Conservation (phyloP, 768 basidiomycete genomes). For the Boletus eberwhitei region DNA sequence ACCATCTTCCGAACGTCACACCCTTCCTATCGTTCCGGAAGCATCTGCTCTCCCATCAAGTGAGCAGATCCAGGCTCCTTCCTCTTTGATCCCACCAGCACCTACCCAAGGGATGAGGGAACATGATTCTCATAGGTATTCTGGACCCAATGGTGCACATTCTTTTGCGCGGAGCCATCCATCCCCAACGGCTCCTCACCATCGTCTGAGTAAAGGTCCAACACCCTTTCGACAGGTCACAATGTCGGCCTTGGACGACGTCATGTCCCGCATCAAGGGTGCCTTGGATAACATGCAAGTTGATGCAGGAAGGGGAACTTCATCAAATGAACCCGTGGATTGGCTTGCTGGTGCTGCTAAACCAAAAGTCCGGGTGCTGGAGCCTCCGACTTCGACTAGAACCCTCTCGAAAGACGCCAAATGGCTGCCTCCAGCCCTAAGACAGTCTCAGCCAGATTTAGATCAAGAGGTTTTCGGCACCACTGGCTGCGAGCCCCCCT, state of each 20-base stretch:
- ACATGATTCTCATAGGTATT: constrained; percentile 16
- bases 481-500: constrained; percentile 48
- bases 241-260: constrained; percentile 77
- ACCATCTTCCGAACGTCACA: constrained; percentile 14
- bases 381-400: constrained; percentile 10
- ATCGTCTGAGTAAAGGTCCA: constrained; percentile 23
- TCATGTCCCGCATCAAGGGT: constrained; percentile 83
- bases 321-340: constrained; percentile 19
- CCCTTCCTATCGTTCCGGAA: constrained; percentile 18
- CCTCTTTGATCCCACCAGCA: not conserved
- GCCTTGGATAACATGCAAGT: constrained; percentile 69
- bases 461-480: constrained; percentile 43
- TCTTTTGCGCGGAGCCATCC: constrained; percentile 15
- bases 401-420: constrained; percentile 37
- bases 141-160: constrained; percentile 18
- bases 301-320: constrained; percentile 30
- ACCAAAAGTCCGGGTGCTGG: constrained; percentile 20
- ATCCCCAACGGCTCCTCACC: constrained; percentile 14
- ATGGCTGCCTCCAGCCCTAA: constrained; percentile 58
- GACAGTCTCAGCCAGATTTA: constrained; percentile 36
- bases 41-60: constrained; percentile 1
- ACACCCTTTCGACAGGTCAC: constrained; percentile 44
- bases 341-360: constrained; percentile 22
- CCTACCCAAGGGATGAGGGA: constrained; percentile 16
- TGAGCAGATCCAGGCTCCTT: constrained; percentile 8